Base-by-base conservation (phyloP, 257 asterid species). In the Nicotiana attenuata region DNA sequence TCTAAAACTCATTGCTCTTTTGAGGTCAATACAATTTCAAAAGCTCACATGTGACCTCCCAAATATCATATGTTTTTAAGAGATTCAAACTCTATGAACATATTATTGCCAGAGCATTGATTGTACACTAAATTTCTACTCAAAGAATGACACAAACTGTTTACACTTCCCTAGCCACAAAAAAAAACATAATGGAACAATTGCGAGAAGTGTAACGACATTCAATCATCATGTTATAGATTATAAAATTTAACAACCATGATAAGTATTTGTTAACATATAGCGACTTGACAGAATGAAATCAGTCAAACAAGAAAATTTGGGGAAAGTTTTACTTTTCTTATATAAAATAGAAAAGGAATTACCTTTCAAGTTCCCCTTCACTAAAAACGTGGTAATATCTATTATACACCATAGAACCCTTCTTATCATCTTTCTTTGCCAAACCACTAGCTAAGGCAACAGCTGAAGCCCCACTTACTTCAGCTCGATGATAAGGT, bases 331-430 rank as follows among this genome's bases (percentile, higher is more conserved):
- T 78, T 16, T 28, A 19, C 57, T 59, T 60, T 4, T 60, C 0
- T 60, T 16, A 24, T 52, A 77, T 20, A 63, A 3, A 71, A 50
- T 56, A 52, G 68, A 80, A 80, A 80, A 17, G 65, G 17, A 82
- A 52, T 69, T 83, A 96, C 98, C 96, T 94, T 88, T 93, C 98
- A 77, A 96, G 99, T 91, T 96, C 98, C 80, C 99, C 99, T 93
- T 94, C 97, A 80, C 98, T 85, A 84, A 96, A 96, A 69, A 96
- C 99, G 84, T 96, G 98, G 87, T 96, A 96, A 87, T 96, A 96
- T 89, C 98, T 85, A 82, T 92, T 91, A 84, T 96, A 96, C 66
- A 96, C 98, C 10, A 96, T 97, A 3, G 98, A 94, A 13, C 97
- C 95, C 92, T 94, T 96, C 88, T 89, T 92, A 83, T 96, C 98